A percentile compares a stretch with the other conserved stretches of the same genome.
phyloP scores from a whole-genome alignment of 176 grass and related monocot species.

The Eragrostis nindensis region DNA sequence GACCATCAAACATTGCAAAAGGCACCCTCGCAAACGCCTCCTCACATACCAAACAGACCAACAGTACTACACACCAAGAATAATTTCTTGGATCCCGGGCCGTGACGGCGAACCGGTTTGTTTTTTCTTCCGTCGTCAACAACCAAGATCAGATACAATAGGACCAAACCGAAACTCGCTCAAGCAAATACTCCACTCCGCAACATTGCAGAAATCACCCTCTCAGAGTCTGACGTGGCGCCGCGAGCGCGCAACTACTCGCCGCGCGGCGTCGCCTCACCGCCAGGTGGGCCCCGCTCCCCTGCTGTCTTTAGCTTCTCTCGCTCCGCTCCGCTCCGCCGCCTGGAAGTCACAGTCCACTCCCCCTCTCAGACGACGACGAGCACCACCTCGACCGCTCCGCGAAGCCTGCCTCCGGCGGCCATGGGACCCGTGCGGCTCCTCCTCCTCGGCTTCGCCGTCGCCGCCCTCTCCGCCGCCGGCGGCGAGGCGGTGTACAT shows the following conservation, averaged over 20 bases:
- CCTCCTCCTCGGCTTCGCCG: not conserved
- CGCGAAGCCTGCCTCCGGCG: too few relatives aligned
- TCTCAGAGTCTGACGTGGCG: constrained; percentile 28
- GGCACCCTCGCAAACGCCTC: too few relatives aligned
- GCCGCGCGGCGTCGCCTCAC: not conserved
- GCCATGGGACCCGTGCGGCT: constrained; percentile 34
- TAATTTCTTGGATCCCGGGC: not conserved
- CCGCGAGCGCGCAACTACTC: not conserved
- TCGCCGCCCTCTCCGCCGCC: not conserved
- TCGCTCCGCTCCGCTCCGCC: not conserved
- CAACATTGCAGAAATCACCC: constrained; percentile 6
- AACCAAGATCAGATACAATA: not conserved
- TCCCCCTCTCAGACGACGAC: too few relatives aligned
- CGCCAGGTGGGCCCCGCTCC: constrained; percentile 2
- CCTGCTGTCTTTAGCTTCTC: constrained; percentile 2
- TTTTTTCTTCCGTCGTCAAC: not conserved
- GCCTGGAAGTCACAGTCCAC: not conserved
- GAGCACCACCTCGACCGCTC: too few relatives aligned
- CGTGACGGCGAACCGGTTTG: not conserved
- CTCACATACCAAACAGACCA: too few relatives aligned
- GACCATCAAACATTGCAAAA: too few relatives aligned
- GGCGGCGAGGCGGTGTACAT: constrained; percentile 62
- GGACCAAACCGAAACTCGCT: not conserved
- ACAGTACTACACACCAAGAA: not conserved
- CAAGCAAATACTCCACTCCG: too few relatives aligned